Evolutionary conservation across 345 rosid species (phyloP).

Genomic region (Schrenkiella parvula): DNA sequence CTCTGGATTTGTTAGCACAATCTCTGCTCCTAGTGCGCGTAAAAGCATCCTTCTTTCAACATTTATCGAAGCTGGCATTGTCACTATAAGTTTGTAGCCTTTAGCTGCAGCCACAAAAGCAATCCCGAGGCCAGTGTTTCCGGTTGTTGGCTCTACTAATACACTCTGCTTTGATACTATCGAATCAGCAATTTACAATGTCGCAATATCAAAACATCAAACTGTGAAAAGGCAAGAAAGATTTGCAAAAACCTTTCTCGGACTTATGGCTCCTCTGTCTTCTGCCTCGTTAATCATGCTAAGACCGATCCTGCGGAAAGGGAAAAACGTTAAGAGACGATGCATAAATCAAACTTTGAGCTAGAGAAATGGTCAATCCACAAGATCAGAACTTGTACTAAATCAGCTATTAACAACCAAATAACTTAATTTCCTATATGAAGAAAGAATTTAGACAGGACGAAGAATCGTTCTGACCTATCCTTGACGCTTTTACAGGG

Average conservation of each 20-base stretch:
- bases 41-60: slow-evolving; percentile 79
- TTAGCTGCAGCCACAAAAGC: slow-evolving; percentile 89
- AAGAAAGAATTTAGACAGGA: neutral
- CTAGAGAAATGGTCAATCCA: neutral
- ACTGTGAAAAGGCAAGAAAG: neutral
- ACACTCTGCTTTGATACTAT: slow-evolving; percentile 44
- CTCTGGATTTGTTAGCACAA: slow-evolving; percentile 77
- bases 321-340: neutral
- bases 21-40: slow-evolving; percentile 86
- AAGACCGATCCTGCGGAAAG: slow-evolving; percentile 61
- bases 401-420: neutral
- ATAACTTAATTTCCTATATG: neutral
- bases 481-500: slow-evolving; percentile 93
- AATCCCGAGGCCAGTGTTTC: slow-evolving; percentile 87
- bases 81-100: slow-evolving; percentile 76
- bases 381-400: neutral
- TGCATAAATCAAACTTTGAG: neutral
- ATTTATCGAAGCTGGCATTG: slow-evolving; percentile 89
- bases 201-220: neutral
- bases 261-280: slow-evolving; percentile 70
- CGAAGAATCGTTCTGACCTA: slow-evolving; percentile 43
- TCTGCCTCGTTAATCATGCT: slow-evolving; percentile 88
- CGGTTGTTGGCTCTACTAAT: slow-evolving; percentile 80
- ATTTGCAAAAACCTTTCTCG: slow-evolving; percentile 55
- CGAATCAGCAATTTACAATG: slow-evolving; percentile 10